A percentile compares a stretch with the other conserved stretches of the same genome.
Evolutionary conservation across 495 filamentous ascomycete species (phyloP).

Genomic region (Penicillium manginii): DNA sequence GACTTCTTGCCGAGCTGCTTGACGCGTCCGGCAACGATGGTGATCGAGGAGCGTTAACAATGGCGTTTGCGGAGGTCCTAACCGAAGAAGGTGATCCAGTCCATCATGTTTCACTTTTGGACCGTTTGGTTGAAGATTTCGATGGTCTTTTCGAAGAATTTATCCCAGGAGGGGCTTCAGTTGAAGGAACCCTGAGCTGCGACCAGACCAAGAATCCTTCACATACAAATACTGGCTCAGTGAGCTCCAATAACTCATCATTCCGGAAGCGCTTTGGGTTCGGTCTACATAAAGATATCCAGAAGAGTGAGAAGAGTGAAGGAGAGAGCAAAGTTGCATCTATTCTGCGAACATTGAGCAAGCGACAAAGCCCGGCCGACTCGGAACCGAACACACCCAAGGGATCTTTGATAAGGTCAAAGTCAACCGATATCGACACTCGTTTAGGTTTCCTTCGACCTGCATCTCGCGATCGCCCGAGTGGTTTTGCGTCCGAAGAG

Average conservation of each 20-base stretch:
- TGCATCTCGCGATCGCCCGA: slow-evolving; percentile 66
- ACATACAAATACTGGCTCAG: slow-evolving; percentile 57
- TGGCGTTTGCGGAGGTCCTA: slow-evolving; percentile 87
- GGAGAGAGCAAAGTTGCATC: slow-evolving; percentile 72
- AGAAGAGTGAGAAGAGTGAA: slow-evolving; percentile 71
- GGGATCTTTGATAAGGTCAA: slow-evolving; percentile 70
- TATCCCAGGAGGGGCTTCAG: slow-evolving; percentile 47
- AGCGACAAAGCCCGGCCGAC: slow-evolving; percentile 67
- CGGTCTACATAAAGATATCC: slow-evolving; percentile 72
- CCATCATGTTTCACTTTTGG: slow-evolving; percentile 86
- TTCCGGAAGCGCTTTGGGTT: slow-evolving; percentile 83
- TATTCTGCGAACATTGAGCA: slow-evolving; percentile 88
- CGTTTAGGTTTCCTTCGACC: slow-evolving; percentile 59
- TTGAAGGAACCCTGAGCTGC: slow-evolving; percentile 46
- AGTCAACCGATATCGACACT: slow-evolving; percentile 75
- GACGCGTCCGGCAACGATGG: slow-evolving; percentile 95
- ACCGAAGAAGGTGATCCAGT: slow-evolving; percentile 76
- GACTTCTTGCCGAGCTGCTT: slow-evolving; percentile 83
- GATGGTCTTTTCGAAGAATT: slow-evolving; percentile 83
- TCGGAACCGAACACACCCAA: slow-evolving; percentile 61
- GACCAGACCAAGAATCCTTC: slow-evolving; percentile 50
- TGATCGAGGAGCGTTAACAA: slow-evolving; percentile 86
- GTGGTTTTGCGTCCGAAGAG: slow-evolving; percentile 47
- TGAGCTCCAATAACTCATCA: slow-evolving; percentile 78
- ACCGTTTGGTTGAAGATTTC: slow-evolving; percentile 90